A percentile compares a stretch with the other conserved stretches of the same genome.
These are phyloP conservation scores for Fusarium newnesense DNA, from an alignment of 2,329 filamentous ascomycete genomes.

Conservation along the genomic window DNA sequence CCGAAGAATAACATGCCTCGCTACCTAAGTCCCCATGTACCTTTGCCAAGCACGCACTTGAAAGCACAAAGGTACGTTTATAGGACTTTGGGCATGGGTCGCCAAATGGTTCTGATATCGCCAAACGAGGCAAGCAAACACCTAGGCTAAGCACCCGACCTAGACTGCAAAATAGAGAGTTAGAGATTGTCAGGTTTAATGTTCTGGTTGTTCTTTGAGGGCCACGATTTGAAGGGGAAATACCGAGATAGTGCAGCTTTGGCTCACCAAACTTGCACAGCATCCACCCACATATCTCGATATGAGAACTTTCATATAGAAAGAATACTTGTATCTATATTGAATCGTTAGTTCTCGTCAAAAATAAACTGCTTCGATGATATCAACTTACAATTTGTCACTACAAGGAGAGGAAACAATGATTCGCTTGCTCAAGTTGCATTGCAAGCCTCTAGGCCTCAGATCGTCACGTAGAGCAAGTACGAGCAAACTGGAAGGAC, in stretches of 20 bases:
- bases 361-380: neutral
- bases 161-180: neutral
- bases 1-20: neutral
- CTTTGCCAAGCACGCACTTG: neutral
- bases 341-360: neutral
- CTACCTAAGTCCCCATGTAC: neutral
- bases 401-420: neutral
- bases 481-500: neutral
- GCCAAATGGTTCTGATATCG: neutral
- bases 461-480: neutral
- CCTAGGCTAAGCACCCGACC: no score
- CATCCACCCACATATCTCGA: neutral
- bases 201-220: neutral
- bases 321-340: neutral
- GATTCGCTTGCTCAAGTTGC: neutral
- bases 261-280: neutral
- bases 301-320: no score
- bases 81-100: constrained; percentile 4
- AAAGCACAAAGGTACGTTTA: neutral
- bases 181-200: neutral
- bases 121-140: neutral
- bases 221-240: neutral
- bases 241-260: neutral
- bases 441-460: neutral
- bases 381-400: neutral